Evolutionary conservation across 495 filamentous ascomycete genomes (phyloP), one percentile per base, ranked within the genome.

Genomic region (Xylaria longipes): DNA sequence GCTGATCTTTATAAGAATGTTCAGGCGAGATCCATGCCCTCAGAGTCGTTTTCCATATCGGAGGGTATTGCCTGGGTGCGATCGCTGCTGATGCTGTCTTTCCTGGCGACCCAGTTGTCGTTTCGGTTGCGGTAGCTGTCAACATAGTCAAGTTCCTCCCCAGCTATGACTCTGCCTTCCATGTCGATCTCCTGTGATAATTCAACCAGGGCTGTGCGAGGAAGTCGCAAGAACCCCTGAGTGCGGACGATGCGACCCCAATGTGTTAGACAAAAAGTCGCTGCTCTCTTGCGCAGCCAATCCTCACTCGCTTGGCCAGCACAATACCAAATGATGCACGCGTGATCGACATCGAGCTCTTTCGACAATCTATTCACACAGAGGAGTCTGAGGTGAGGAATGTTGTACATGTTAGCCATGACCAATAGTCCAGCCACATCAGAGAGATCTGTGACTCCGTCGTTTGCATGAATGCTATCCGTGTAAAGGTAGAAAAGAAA

Each of bases 401-500:
- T 95, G 78, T 97, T 94, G 79, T 99, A 99, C 27, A 98, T 92
- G 77, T 98, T 97, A 29, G 94, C 91, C 94, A 99, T 95, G 64
- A 98, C 96, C 2, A 99, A 87, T 82, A 99, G 87, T n/a, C 96
- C 95, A 0, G 97, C 95, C 22, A 98, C 94, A 74, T 97, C 93
- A 25, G 89, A 87, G 41, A 97, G 88, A 61, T 90, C 90, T 0
- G 88, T 86, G 4, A 80, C 80, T n/a, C 87, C 85, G 43, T 77
- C 70, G 72, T 89, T 89, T 11, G 87, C 85, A 29, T 91, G 87
- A 77, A 99, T 97, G 73, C 90, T 93, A 80, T 98, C 96, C 3
- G 95, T 97, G 82, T 99, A 99, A 20, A 99, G 87, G 77, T 97
- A 99, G 84, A 94, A 96, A 31, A 98, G 84, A 78, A 99, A 99